Base-by-base conservation (phyloP, 345 rosid genomes). In the Rhodomyrtus tomentosa region DNA sequence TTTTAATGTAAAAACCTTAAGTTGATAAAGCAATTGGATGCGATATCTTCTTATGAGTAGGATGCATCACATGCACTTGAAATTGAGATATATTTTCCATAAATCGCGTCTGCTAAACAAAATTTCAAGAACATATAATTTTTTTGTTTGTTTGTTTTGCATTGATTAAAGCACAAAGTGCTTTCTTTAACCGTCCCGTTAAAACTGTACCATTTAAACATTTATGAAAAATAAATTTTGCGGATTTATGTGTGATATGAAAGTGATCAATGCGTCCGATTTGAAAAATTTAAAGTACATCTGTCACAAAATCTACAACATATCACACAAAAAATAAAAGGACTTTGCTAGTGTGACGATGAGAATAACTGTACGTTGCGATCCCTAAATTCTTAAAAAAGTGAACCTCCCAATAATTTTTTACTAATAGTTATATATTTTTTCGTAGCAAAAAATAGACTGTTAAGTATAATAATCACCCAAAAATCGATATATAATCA, bases 41-140 rank as follows among this genome's bases (percentile, higher is more conserved):
- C 36, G 32, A 68, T 2, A 36, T 68, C 25, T 68, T 32, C 24
- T 18, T 2, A 68, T 8, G 4, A 1, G 20, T 0, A 18, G 3
- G 0, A 10, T 1, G 3, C 3, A 32, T 68, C 76, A 18, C 45
- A 0, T 0, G 13, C 16, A 18, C 11, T 68, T 0, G 20, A 68
- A 32, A 3, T 15, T 8, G 45, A 68, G 25, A 68, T 68, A 16
- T 18, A 1, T 8, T 18, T 32, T 32, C 36, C 5, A 2, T 4
- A 32, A 18, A n/a, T n/a, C n/a, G n/a, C n/a, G n/a, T n/a, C 10
- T 8, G 16, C 10, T 36, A 0, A 0, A 7, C 9, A 11, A 32
- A 68, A 3, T 68, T 68, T 9, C 16, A 20, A 4, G 0, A 32
- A 9, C 0, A 68, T 9, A 0, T 0, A 0, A 18, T 4, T 32